These are phyloP conservation scores for Colletotrichum lini DNA, from an alignment of 2,329 filamentous ascomycete genomes.

Conservation along the genomic window DNA sequence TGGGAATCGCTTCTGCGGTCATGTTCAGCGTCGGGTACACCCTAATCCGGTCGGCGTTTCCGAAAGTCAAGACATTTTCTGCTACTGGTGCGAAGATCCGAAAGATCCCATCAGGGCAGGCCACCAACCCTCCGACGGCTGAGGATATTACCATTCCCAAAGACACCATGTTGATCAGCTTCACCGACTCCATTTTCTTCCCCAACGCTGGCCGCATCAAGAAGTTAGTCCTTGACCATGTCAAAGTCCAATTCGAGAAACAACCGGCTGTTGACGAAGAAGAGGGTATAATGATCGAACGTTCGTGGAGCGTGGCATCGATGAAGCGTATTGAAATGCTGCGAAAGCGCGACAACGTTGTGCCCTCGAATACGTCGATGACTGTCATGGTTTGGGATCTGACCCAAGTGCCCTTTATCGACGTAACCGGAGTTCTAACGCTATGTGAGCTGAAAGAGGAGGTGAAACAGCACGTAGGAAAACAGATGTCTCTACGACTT, in stretches of 20 bases:
- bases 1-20: slow-evolving; percentile 71
- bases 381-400: slow-evolving; percentile 68
- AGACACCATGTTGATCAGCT: slow-evolving; percentile 70
- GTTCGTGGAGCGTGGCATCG: slow-evolving; percentile 69
- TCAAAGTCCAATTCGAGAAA: slow-evolving; percentile 57
- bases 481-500: slow-evolving; percentile 62
- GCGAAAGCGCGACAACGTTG: slow-evolving; percentile 56
- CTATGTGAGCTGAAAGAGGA: slow-evolving; percentile 64
- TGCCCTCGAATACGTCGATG: slow-evolving; percentile 56
- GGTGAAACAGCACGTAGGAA: slow-evolving; percentile 64
- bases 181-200: slow-evolving; percentile 72
- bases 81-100: slow-evolving; percentile 47
- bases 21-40: slow-evolving; percentile 76
- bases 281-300: slow-evolving; percentile 55
- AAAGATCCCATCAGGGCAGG: slow-evolving; percentile 49
- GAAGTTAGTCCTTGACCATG: slow-evolving; percentile 62
- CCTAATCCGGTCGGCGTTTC: slow-evolving; percentile 71
- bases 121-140: slow-evolving; percentile 40
- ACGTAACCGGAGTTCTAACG: slow-evolving; percentile 66
- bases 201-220: slow-evolving; percentile 71
- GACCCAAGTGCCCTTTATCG: slow-evolving; percentile 64
- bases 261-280: slow-evolving; percentile 59
- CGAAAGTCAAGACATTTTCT: slow-evolving; percentile 53
- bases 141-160: slow-evolving; percentile 53
- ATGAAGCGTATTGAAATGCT: slow-evolving; percentile 63